Evolutionary conservation across 441 rosid species (phyloP), one percentile per base, ranked within the genome.

Genomic region (Jatropha multifida): DNA sequence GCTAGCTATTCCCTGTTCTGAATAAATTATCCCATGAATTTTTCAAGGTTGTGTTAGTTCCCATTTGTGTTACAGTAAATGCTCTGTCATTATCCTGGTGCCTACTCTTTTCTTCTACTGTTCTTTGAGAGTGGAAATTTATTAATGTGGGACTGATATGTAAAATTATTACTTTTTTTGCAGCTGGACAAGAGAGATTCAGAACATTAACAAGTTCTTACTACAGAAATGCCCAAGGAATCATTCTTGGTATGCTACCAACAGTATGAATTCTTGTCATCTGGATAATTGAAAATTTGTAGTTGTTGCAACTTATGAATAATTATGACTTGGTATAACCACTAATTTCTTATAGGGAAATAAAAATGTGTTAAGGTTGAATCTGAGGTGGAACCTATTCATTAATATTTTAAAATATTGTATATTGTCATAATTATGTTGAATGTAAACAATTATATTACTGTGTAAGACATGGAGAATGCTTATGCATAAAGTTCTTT

Each of bases 161-260:
- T 60, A 26, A 65, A 69, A 75, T 80, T 54, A 0, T 63, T 62
- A 62, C 71, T 27, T 58, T 64, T 82, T 61, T 81, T 85, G 89
- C 88, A 94, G 98, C 98, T 84, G 98, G 98, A 77, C 97, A 94
- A 82, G 98, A 94, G 78, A 91, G 90, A 82, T 92, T 91, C 87
- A 87, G 98, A 77, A 85, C 98, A 77, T 71, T 94, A 81, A 92
- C 98, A 23, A 92, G 93, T 85, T 92, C 98, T 56, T 94, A 92
- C 86, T 94, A 88, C 74, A 89, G 98, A 85, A 90, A 92, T 83
- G 95, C 92, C 51, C 97, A 90, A 78, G 98, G 98, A 72, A 94
- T 94, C 83, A 81, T 94, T 74, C 97, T 94, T 0, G 95, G 98
- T 92, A 89, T 71, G 91, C 63, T 52, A 54, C 27, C 4, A 7